Conservation (phyloP, 805 yeast species). For the Yarrowia deformans region DNA sequence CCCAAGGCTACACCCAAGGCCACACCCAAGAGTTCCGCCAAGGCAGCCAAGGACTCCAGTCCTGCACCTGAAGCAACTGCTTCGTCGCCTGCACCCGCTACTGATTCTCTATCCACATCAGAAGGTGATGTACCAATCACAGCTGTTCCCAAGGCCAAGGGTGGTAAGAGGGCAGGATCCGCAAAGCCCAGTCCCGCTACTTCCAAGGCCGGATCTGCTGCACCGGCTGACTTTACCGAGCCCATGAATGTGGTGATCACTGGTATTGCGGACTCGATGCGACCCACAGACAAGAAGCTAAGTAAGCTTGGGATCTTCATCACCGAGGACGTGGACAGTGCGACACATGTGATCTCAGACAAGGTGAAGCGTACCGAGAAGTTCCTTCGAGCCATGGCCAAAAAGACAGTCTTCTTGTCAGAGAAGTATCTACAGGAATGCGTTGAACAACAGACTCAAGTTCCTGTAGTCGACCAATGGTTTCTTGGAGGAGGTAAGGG, state of each 20-base stretch:
- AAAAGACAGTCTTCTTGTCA: slow-evolving; percentile 49
- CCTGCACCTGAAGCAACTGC: slow-evolving; percentile 3
- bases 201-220: slow-evolving; percentile 26
- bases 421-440: slow-evolving; percentile 40
- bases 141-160: slow-evolving; percentile 6
- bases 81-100: neutral
- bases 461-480: slow-evolving; percentile 45
- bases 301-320: slow-evolving; percentile 65
- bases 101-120: neutral
- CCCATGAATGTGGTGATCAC: slow-evolving; percentile 41
- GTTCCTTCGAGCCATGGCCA: slow-evolving; percentile 73
- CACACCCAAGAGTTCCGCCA: neutral
- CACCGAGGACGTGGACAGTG: slow-evolving; percentile 52
- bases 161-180: neutral
- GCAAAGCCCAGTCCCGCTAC: slow-evolving; percentile 2
- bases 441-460: slow-evolving; percentile 43
- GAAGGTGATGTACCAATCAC: slow-evolving; percentile 12
- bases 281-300: slow-evolving; percentile 41
- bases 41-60: neutral
- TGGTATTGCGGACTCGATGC: slow-evolving; percentile 40
- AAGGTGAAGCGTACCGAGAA: slow-evolving; percentile 85
- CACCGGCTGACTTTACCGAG: slow-evolving; percentile 19
- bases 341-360: slow-evolving; percentile 70
- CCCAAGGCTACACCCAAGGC: slow-evolving; percentile 18
- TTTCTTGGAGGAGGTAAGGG: slow-evolving; percentile 42